Evolutionary conservation across 306 rosid species (phyloP), one percentile per base, ranked within the genome.

Genomic region (Malus fusca): DNA sequence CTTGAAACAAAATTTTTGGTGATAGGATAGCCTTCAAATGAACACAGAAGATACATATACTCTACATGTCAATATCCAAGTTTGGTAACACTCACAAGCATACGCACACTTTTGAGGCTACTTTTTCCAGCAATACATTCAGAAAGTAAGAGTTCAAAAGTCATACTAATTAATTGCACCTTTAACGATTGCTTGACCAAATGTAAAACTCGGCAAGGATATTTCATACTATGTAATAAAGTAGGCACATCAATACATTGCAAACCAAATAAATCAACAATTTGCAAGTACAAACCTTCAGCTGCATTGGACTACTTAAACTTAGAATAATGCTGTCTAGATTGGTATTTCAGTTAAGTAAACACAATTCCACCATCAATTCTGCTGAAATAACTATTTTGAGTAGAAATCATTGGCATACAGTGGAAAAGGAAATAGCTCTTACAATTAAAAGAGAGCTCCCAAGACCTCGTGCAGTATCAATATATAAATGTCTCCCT

Each of bases 401-500:
- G 66, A 6, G 52, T 67, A 40, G 3, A 67, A 67, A 11, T 1
- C 30, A n/a, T 37, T 15, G 55, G 37, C 53, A 42, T 40, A 59
- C 44, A 61, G 44, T 4, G 46, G 61, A 61, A 87, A 83, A 81
- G 67, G 64, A 43, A 42, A 70, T 48, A 65, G 75, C 18, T 68
- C 87, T 84, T 81, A 96, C 99, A 78, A 75, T 74, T 65, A 76
- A 62, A 78, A 71, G 69, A 73, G 96, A 80, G 86, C 84, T 83
- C 85, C 82, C 96, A 78, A 92, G 79, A 78, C 85, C 88, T 66
- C 90, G 88, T 43, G 99, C 99, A 59, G 91, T 90, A 66, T 92
- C 90, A 68, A 96, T 87, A 79, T 96, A 96, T 80, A 96, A 77
- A 90, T 92, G 92, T 82, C 98, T 88, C 82, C 97, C 99, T 75